These are phyloP conservation scores for Thielaviopsis euricoi DNA, from an alignment of 2,329 filamentous ascomycete genomes.

Conservation along the genomic window DNA sequence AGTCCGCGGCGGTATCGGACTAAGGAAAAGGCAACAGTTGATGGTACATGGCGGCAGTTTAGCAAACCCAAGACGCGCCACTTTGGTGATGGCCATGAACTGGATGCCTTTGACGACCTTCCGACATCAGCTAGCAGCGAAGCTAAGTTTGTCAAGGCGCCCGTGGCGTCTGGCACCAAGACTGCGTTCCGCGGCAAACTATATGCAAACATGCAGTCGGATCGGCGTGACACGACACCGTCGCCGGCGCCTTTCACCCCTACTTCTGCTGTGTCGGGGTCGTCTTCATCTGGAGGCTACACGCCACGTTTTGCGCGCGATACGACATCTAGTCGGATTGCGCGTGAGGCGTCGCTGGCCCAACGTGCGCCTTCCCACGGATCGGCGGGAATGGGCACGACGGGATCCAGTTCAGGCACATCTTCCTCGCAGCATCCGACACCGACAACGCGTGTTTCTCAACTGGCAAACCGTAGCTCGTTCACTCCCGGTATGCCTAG, in stretches of 20 bases:
- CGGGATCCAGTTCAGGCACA: conserved; percentile 16
- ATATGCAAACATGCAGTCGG: conserved; percentile 37
- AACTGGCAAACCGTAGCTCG: conserved; percentile 33
- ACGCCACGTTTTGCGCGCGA: conserved; percentile 48
- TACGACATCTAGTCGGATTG: conserved; percentile 48
- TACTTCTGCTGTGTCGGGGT: conserved; percentile 33
- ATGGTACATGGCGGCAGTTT: conserved; percentile 13
- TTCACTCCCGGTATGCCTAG: conserved; percentile 29
- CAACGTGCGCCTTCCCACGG: conserved; percentile 39
- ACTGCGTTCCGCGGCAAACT: conserved; percentile 39
- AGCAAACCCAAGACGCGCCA: conserved; percentile 16
- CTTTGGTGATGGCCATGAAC: conserved; percentile 85
- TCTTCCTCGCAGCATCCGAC: conserved; percentile 30
- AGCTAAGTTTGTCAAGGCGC: conserved; percentile 67
- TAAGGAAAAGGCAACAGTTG: conserved; percentile 13
- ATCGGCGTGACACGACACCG: conserved; percentile 32
- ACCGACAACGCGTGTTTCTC: conserved; percentile 30
- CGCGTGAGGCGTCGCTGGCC: conserved; percentile 43
- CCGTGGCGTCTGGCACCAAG: conserved; percentile 53
- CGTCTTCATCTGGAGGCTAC: conserved; percentile 21
- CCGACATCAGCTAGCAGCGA: conserved; percentile 74
- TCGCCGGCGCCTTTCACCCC: conserved; percentile 43
- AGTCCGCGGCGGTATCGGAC: conserved; percentile 33
- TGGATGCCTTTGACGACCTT: conserved; percentile 87
- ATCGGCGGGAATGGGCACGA: neutral